Evolutionary conservation across 352 stramenopile species (phyloP).

Genomic region (Plasmopara halstedii): DNA sequence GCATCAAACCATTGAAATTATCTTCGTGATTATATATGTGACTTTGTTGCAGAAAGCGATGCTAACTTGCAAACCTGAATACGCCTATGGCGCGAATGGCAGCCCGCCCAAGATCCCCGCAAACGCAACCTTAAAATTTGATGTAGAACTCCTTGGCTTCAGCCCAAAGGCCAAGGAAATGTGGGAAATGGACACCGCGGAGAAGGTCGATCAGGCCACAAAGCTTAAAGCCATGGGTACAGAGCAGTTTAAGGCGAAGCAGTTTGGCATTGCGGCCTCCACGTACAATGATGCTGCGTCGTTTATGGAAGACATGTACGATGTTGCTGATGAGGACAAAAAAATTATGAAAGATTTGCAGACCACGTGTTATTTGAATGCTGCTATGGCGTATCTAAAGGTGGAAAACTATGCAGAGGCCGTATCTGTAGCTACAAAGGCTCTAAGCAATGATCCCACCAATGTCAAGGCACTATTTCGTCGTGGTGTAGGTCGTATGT

Average conservation of each 20-base stretch:
- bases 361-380: conserved; percentile 89
- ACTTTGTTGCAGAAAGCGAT: conserved; percentile 70
- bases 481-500: conserved; percentile 72
- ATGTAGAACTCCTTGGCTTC: conserved; percentile 94
- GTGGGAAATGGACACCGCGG: conserved; percentile 85
- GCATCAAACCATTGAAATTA: no score
- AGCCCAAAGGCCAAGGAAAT: conserved; percentile 92
- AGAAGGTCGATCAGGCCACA: conserved; percentile 81
- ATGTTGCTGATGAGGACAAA: conserved; percentile 81
- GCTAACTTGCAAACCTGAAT: conserved; percentile 88
- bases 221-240: conserved; percentile 89
- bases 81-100: conserved; percentile 89
- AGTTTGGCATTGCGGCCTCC: conserved; percentile 81
- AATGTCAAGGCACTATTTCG: conserved; percentile 85
- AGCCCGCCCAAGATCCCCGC: conserved; percentile 91
- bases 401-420: conserved; percentile 83
- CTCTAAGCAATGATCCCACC: conserved; percentile 70
- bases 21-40: no score
- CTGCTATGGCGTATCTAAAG: conserved; percentile 94
- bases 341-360: conserved; percentile 80
- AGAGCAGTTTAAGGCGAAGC: conserved; percentile 87
- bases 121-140: conserved; percentile 93
- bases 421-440: conserved; percentile 70
- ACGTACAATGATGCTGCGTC: conserved; percentile 74
- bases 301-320: conserved; percentile 86